Base-by-base conservation (phyloP, 2,329 filamentous ascomycete species). In the Penicillium sp. region DNA sequence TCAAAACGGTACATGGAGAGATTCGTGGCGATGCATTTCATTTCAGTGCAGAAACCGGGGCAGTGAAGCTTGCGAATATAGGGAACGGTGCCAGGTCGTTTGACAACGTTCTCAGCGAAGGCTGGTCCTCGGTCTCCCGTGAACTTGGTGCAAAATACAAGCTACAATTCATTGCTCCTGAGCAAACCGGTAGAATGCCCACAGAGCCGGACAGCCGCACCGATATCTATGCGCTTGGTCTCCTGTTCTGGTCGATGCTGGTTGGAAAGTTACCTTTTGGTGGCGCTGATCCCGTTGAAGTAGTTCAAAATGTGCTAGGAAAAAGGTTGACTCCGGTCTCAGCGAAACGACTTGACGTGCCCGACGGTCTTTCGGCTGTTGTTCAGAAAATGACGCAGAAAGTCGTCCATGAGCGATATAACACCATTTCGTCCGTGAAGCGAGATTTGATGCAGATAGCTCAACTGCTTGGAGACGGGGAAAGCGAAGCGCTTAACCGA, bases 361-460 rank as follows among this genome's bases (percentile, higher is more conserved):
- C 91, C 0, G 88, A 94, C 49, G 85, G 86, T 6, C 75, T 96
- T 37, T 86, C 86, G 1, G 79, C 81, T 29, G 86, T 96, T 38
- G 88, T 97, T 36, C 86, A 91, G 64, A 94, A 90, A 65, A 95
- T 94, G 79, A 95, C 90, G 0, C 84, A 89, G 51, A 95, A 94
- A 68, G 86, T 84, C 50, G 87, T 95, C 41, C 80, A 83, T 48
- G 90, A 96, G 49, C 82, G 91, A 11, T 97, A 96, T 65, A 86
- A 95, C 60, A 95, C 89, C 5, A 86, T 87, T 1, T 90, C 88
- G 49, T 90, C 91, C 2, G 77, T 96, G 49, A 89, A 89, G 56
- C 78, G 88, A 61, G 91, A 97, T 64, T 71, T 97, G 43, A 69
- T 83, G 44, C 78, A 83, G 59, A 83, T 95, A 4, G 83, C 88